phyloP scores from a whole-genome alignment of 1,139 yeast species.

The Diutina rugosa region DNA sequence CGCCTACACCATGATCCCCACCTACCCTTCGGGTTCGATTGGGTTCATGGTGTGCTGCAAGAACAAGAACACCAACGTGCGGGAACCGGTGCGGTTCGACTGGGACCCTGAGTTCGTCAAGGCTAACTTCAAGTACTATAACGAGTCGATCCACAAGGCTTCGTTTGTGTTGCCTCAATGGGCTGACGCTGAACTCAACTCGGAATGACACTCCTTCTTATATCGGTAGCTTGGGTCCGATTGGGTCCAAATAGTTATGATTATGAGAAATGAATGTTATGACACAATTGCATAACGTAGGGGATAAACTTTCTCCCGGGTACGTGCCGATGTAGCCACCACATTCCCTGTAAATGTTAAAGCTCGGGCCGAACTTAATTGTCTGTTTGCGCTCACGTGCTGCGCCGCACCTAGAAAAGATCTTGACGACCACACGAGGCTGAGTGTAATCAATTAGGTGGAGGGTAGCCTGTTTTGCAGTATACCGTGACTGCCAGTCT shows the following conservation, averaged over 20 bases:
- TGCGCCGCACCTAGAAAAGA: neutral
- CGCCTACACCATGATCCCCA: conserved; percentile 81
- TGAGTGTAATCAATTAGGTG: no score
- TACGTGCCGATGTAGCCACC: neutral
- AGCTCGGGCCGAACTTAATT: neutral
- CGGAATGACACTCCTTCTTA: neutral
- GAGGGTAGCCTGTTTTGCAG: no score
- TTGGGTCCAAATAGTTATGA: neutral
- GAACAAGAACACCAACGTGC: conserved; percentile 49
- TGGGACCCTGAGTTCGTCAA: conserved; percentile 52
- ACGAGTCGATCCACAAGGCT: conserved; percentile 67
- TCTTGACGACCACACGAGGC: neutral
- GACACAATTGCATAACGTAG: neutral
- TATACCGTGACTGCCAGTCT: no score
- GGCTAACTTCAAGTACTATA: conserved; percentile 65
- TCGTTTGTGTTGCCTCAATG: conserved; percentile 82
- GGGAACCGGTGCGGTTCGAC: conserved; percentile 51
- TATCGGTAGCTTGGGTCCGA: neutral
- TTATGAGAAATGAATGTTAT: conserved; percentile 1
- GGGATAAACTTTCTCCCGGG: no score
- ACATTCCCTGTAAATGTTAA: no score
- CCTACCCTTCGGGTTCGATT: conserved; percentile 88
- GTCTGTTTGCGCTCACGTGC: neutral
- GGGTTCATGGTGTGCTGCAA: conserved; percentile 91
- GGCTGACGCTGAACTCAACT: conserved; percentile 39